Conservation (phyloP, 306 rosid species). For the Citrullus mucosospermus region DNA sequence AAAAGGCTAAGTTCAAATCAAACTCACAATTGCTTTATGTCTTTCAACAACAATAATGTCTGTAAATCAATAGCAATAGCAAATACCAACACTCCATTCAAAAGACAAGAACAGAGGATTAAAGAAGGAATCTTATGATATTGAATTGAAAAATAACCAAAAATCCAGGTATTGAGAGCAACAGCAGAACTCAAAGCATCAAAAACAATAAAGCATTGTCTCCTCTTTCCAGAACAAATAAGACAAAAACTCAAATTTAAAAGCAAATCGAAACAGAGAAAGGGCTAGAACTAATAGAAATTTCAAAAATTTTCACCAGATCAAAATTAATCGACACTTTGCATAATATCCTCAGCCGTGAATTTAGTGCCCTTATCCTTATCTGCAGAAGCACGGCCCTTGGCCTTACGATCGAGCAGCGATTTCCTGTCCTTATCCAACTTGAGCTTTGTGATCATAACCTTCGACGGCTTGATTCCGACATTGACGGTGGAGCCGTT, state of each 20-base stretch:
- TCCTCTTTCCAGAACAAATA: background rate
- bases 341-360: conserved; percentile 89
- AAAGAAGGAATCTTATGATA: background rate
- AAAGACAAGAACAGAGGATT: background rate
- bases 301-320: background rate
- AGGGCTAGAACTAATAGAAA: background rate
- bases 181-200: background rate
- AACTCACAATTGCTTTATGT: background rate
- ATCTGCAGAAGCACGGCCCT: conserved; percentile 89
- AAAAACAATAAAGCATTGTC: background rate
- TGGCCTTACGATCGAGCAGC: conserved; percentile 83
- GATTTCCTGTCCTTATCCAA: conserved; percentile 88
- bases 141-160: background rate
- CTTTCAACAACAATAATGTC: background rate
- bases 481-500: conserved; percentile 94
- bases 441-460: conserved; percentile 61
- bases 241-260: background rate
- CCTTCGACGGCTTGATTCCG: conserved; percentile 76
- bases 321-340: conserved; percentile 46
- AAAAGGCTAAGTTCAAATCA: background rate
- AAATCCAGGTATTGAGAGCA: background rate
- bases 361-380: conserved; percentile 94
- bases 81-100: background rate
- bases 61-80: background rate
- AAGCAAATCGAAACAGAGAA: background rate